Base-by-base conservation (phyloP, 352 stramenopile genomes). In the Phytopythium boreale region DNA sequence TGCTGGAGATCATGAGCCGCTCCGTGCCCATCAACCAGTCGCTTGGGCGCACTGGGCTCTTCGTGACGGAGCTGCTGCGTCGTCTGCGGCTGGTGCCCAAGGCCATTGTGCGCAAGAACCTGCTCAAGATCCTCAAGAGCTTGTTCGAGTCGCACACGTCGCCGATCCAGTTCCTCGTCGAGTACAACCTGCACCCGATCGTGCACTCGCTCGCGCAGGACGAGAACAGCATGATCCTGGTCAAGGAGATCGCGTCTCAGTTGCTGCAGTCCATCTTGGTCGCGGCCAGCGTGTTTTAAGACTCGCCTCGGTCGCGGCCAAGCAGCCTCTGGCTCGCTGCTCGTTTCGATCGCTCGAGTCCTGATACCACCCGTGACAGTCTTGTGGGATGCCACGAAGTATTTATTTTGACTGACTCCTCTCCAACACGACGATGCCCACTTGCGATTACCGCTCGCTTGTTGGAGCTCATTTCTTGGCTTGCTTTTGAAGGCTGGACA, bases 101-200 rank as follows among this genome's bases (percentile, higher is more conserved):
- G 69, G 90, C 89, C 1, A 92, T 97, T 39, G 89, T 97, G 43
- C 83, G 89, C 50, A 97, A 96, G 61, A 96, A 96, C 59, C 66
- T 98, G 57, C 84, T 98, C 57, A 95, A 95, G 68, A 97, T 98
- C 76, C 87, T 98, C 59, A 95, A 97, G 67, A 81, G 76, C 47
- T 77, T 98, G 2, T 96, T 97, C 59, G 87, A 96, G 62, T 85
- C 83, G 26, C 90, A 97, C 64, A 86, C 88, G 17, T 84, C 87
- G 29, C 90, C 88, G 1, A 78, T 77, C 55, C 82, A 96, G 63
- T 96, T 98, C 53, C 70, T 97, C 19, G 75, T 96, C 43, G 88
- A 97, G 71, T 95, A 93, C 75, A 90, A 96, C 37, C 69, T 98
- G 11, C 90, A 91, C 26, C 84, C 80, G 15, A 83, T 82, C 31